phyloP scores from a whole-genome alignment of 2,329 filamentous ascomycete species.

The Penicillium sp. region DNA sequence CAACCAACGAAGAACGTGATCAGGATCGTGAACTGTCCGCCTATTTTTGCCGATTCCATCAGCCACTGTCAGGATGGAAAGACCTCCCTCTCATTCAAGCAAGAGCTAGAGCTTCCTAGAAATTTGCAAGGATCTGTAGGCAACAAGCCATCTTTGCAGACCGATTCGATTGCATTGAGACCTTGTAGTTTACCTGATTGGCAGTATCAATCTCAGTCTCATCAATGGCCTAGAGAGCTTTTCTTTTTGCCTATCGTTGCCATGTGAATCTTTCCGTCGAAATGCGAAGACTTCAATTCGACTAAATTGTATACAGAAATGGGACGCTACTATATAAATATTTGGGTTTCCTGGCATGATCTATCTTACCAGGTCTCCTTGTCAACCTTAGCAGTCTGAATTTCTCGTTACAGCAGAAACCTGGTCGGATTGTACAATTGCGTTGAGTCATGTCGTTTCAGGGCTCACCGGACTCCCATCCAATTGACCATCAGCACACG shows the following conservation, averaged over 20 bases:
- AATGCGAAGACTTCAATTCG: neutral
- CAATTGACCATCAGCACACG: neutral
- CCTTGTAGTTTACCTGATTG: neutral
- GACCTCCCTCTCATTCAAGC: too few relatives aligned
- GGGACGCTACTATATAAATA: neutral
- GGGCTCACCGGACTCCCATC: neutral
- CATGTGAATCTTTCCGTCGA: neutral
- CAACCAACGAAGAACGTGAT: neutral
- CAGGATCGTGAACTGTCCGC: neutral
- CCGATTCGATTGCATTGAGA: neutral
- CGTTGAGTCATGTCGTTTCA: neutral
- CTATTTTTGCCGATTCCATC: neutral
- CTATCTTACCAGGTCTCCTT: too few relatives aligned
- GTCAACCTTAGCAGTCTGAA: too few relatives aligned
- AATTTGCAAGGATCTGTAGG: neutral
- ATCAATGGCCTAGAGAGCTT: neutral
- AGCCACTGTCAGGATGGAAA: neutral
- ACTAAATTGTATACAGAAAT: neutral
- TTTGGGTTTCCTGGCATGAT: too few relatives aligned
- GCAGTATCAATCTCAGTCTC: neutral
- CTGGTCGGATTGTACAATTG: neutral
- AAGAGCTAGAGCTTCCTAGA: neutral
- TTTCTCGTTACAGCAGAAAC: too few relatives aligned
- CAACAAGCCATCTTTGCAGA: too few relatives aligned
- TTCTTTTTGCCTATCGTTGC: neutral